A percentile compares a stretch with the other conserved stretches of the same genome.
Conservation (phyloP, 2,329 filamentous ascomycete species). For the Aspergillus ustus region DNA sequence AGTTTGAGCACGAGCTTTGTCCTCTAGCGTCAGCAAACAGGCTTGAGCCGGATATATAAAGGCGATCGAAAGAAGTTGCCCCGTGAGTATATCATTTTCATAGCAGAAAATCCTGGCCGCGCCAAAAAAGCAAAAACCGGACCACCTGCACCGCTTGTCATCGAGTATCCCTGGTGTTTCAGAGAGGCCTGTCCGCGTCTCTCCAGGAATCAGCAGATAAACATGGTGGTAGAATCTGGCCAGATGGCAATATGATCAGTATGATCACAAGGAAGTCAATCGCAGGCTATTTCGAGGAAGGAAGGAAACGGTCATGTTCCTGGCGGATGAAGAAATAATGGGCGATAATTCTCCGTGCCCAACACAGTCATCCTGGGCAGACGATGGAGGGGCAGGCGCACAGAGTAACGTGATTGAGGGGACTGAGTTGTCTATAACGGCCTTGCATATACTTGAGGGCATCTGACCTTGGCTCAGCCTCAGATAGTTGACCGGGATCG, state of each 20-base stretch:
- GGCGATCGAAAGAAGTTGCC: neutral
- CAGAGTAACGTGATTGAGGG: neutral
- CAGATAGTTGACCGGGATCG: neutral
- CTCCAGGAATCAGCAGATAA: neutral
- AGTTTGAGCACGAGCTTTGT: neutral
- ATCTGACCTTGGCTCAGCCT: neutral
- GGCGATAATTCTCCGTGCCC: neutral
- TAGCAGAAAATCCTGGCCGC: neutral
- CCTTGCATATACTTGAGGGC: neutral
- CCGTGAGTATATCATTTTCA: neutral
- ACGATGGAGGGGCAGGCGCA: neutral
- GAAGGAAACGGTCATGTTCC: neutral
- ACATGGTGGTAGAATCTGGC: neutral
- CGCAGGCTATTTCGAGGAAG: neutral
- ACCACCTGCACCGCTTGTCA: neutral
- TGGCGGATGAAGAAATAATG: neutral
- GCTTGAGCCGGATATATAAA: conserved; percentile 2
- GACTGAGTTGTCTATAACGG: too few species aligned
- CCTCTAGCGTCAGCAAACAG: neutral
- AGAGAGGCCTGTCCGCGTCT: neutral
- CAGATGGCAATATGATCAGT: neutral
- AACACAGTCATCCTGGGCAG: neutral
- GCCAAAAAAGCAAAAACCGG: neutral
- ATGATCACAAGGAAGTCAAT: neutral
- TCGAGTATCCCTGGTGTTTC: neutral